A percentile compares a stretch with the other conserved stretches of the same genome.
phyloP scores from a whole-genome alignment of 495 filamentous ascomycete genomes.

The Hapsidospora chrysogenum region DNA sequence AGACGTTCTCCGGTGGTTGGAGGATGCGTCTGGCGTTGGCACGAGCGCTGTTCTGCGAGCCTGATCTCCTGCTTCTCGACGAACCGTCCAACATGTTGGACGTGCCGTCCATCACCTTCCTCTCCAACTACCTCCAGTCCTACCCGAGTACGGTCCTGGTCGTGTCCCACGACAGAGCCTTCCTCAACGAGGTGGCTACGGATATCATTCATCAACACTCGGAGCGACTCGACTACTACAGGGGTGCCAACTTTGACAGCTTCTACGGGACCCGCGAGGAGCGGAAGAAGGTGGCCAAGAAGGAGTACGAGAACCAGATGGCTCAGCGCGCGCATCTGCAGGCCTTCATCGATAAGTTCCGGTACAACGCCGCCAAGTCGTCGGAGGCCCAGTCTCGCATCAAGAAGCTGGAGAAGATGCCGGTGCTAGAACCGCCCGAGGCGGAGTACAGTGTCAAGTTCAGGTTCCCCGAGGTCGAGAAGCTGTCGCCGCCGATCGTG shows the following conservation, averaged over 20 bases:
- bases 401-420: constrained; percentile 98
- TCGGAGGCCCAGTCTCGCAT: constrained; percentile 96
- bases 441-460: constrained; percentile 93
- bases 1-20: constrained; percentile 99
- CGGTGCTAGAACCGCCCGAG: constrained; percentile 77
- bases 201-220: constrained; percentile 99
- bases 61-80: constrained; percentile 88
- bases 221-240: constrained; percentile 94
- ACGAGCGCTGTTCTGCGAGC: constrained; percentile 94
- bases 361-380: constrained; percentile 98
- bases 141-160: constrained; percentile 94
- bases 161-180: constrained; percentile 96
- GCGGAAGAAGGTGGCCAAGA: constrained; percentile 86
- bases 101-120: constrained; percentile 97
- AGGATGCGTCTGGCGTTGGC: constrained; percentile 94
- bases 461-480: constrained; percentile 95
- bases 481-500: constrained; percentile 90
- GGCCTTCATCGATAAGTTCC: constrained; percentile 98
- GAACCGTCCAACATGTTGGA: constrained; percentile 99
- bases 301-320: constrained; percentile 99
- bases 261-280: constrained; percentile 98
- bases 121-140: constrained; percentile 84
- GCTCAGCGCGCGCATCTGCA: constrained; percentile 72
- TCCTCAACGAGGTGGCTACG: constrained; percentile 98
- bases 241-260: constrained; percentile 90